Base-by-base conservation (phyloP, 2,329 filamentous ascomycete species). In the Acarospora socialis region DNA sequence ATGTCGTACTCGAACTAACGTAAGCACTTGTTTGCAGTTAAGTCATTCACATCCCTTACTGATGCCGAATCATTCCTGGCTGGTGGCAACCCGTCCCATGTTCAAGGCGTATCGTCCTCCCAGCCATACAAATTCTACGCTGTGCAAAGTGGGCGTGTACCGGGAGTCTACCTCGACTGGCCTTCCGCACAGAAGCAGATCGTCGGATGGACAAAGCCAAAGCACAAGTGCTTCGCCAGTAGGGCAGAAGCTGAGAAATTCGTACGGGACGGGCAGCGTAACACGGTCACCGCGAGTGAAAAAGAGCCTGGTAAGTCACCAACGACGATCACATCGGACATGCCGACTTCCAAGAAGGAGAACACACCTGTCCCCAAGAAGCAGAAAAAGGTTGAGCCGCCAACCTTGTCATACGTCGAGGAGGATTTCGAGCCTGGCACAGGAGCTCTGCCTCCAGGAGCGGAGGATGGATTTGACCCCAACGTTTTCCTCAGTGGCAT, bases 41-140 rank as follows among this genome's bases (percentile, higher is more conserved):
- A 90, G 59, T 82, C 79, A 1, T 94, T 93, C 50, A 58, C 65
- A 7, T 73, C 68, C 1, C 61, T 67, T 36, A 68, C 75, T 40
- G 83, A 93, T 37, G 87, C 87, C n/a, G 69, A 80, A 46, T 73
- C 71, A 2, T 94, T 81, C 50, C 64, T 82, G 16, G 71, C 67
- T 1, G 80, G 81, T 28, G 67, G 66, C 42, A 65, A 67, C 35
- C 53, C 53, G 5, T 51, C 50, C 3, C 43, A 49, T 9, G 48
- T 44, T 23, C 42, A 56, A 13, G 46, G 57, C 14, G 52, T 59
- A 23, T 45, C 57, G 28, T 52, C 43, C 4, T 40, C 45, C 15
- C 36, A 44, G 12, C 52, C 53, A 25, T 57, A 57, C 20, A 54
- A 59, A 13, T 77, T 62, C 48, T 77, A 77, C 40, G 73, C 61